Conservation (phyloP, 306 rosid species). For the Cicer judaicum region DNA sequence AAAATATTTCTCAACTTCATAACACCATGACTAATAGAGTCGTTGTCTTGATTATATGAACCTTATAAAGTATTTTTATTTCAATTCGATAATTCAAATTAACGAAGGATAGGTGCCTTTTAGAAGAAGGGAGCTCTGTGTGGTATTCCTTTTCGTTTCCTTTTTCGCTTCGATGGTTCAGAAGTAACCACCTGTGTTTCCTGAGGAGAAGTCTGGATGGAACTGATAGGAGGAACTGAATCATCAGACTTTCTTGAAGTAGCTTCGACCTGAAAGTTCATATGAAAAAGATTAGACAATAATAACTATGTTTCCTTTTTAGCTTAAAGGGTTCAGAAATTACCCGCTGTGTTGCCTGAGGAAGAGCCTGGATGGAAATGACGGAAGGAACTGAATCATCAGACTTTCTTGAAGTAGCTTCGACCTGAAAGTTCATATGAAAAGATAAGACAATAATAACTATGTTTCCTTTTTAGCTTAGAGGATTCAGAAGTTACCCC, state of each 20-base stretch:
- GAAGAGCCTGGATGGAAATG: conserved; percentile 24
- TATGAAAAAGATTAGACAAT: conserved; percentile 11
- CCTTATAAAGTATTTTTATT: not conserved
- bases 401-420: conserved; percentile 33
- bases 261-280: conserved; percentile 50
- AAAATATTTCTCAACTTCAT: not conserved
- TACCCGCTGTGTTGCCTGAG: conserved; percentile 9
- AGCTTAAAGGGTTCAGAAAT: not conserved
- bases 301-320: conserved; percentile 13
- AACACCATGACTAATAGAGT: not conserved
- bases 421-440: conserved; percentile 49
- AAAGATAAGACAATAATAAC: conserved; percentile 7
- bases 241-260: conserved; percentile 38
- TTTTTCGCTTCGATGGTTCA: not conserved
- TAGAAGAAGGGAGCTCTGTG: conserved; percentile 59
- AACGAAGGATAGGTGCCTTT: not conserved
- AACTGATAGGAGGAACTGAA: conserved; percentile 45
- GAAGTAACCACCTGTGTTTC: conserved; percentile 8
- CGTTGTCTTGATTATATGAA: not conserved
- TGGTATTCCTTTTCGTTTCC: conserved; percentile 61
- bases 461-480: too few species aligned
- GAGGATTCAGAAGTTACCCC: not conserved
- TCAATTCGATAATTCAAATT: not conserved
- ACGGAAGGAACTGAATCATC: conserved; percentile 47
- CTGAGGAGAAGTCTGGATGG: conserved; percentile 18